phyloP scores from a whole-genome alignment of 257 asterid genomes.

The Plectranthus barbatus region DNA sequence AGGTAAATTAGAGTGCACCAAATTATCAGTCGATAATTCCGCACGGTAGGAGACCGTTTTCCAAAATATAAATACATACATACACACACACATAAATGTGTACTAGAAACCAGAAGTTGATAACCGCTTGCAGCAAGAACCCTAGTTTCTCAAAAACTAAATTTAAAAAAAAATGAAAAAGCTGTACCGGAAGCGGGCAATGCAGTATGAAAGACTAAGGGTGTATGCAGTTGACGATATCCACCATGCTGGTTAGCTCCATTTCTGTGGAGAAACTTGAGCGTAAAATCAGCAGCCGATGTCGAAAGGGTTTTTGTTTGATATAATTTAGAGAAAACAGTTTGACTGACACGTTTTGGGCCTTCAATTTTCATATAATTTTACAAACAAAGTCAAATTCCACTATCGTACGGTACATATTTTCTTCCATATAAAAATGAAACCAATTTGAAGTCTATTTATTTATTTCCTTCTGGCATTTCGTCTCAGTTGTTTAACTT shows the following conservation, averaged over 20 bases:
- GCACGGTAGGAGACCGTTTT: neutral
- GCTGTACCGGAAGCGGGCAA: slow-evolving; percentile 9
- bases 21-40: neutral
- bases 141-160: slow-evolving; percentile 19
- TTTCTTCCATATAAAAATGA: too few species aligned
- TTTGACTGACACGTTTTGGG: neutral
- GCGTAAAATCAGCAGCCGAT: slow-evolving; percentile 1
- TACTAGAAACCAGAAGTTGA: neutral
- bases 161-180: neutral
- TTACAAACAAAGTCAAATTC: too few species aligned
- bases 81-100: neutral
- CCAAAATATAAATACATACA: neutral
- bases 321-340: neutral
- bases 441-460: too few species aligned
- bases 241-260: slow-evolving; percentile 27
- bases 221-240: slow-evolving; percentile 14
- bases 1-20: neutral
- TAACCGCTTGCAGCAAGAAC: slow-evolving; percentile 10
- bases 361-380: too few species aligned
- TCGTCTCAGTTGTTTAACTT: too few species aligned
- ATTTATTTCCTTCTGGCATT: too few species aligned
- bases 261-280: neutral
- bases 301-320: neutral
- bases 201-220: slow-evolving; percentile 19
- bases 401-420: too few species aligned